Evolutionary conservation across 202 grass and related monocot genomes (phyloP).

Genomic region (Brachypodium distachyon): DNA sequence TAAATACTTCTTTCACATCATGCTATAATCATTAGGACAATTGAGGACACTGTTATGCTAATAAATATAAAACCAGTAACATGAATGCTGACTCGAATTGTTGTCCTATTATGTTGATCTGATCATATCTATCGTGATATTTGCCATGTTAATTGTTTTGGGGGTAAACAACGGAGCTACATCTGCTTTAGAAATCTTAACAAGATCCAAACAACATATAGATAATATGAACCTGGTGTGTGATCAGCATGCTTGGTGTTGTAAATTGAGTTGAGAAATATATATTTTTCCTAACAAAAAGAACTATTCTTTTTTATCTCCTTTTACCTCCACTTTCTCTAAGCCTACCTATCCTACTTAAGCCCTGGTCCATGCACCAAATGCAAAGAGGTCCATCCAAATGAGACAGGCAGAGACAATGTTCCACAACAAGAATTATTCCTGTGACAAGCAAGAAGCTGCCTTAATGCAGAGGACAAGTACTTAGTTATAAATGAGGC

Average conservation of each 20-base stretch:
- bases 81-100: slow-evolving; percentile 17
- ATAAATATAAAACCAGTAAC: slow-evolving; percentile 20
- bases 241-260: not conserved
- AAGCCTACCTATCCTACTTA: not conserved
- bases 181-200: not conserved
- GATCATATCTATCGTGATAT: not conserved
- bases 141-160: not conserved
- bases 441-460: slow-evolving; percentile 40
- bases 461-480: slow-evolving; percentile 36
- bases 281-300: not conserved
- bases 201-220: not conserved
- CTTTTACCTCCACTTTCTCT: not conserved
- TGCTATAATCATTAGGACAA: slow-evolving; percentile 31
- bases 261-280: not conserved
- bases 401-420: slow-evolving; percentile 30
- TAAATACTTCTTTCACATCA: slow-evolving; percentile 14
- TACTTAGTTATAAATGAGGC: slow-evolving; percentile 6
- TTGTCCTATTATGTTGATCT: slow-evolving; percentile 27
- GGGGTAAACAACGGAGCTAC: not conserved
- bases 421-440: slow-evolving; percentile 25
- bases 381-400: slow-evolving; percentile 24
- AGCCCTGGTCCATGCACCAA: slow-evolving; percentile 2
- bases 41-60: slow-evolving; percentile 12
- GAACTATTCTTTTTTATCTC: not conserved
- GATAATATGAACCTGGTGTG: not conserved